Conservation (phyloP, 345 rosid species). For the Microthlaspi erraticum region DNA sequence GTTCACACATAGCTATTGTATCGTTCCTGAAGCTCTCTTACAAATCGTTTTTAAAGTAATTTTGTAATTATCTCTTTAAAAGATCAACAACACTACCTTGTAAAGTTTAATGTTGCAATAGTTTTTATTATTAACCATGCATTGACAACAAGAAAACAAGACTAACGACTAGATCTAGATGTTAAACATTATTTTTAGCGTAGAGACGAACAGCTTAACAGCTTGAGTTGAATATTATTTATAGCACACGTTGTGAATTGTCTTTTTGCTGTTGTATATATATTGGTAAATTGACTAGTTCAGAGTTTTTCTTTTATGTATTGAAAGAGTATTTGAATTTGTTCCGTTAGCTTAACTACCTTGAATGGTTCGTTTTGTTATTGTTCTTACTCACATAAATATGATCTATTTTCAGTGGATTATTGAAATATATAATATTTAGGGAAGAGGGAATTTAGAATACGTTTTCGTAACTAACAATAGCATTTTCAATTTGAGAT, state of each 20-base stretch:
- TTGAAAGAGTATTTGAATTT: not conserved
- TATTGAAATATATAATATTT: not conserved
- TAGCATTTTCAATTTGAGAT: constrained; percentile 14
- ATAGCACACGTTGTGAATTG: not conserved
- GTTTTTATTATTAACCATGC: not conserved
- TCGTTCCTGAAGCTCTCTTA: not conserved
- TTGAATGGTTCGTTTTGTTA: not conserved
- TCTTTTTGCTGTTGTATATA: not conserved
- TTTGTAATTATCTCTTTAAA: not conserved
- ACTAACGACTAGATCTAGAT: not conserved
- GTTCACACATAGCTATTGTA: not conserved
- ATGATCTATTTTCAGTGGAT: not conserved
- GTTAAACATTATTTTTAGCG: no score
- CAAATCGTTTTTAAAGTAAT: not conserved
- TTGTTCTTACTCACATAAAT: not conserved
- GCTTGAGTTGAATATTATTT: not conserved
- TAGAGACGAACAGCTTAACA: not conserved
- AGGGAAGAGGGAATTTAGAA: not conserved
- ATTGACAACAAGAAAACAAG: not conserved
- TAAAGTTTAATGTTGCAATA: not conserved
- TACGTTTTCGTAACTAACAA: not conserved
- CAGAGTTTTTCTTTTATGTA: not conserved
- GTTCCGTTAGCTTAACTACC: constrained; percentile 1
- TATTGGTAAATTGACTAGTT: not conserved
- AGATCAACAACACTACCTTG: constrained; percentile 3